Percentiles rank a stretch among this genome's conserved stretches.
Evolutionary conservation across 495 filamentous ascomycete species (phyloP).

Genomic region (Hypoxylon crocopeplum): DNA sequence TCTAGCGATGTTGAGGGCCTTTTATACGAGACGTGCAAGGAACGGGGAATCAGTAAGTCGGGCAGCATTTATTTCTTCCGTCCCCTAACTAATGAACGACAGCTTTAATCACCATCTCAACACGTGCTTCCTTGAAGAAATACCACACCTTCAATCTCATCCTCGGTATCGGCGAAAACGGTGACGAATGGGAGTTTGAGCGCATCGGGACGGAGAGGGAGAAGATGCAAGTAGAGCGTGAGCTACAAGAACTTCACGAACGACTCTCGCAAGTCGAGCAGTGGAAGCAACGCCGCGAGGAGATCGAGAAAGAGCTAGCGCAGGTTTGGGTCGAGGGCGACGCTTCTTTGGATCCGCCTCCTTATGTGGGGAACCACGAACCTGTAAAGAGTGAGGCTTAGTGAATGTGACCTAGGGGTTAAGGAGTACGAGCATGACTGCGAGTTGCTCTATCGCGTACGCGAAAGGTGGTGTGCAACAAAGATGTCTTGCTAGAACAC

Average conservation of each 20-base stretch:
- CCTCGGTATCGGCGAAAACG: conserved; percentile 73
- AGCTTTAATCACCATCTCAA: conserved; percentile 92
- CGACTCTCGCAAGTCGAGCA: conserved; percentile 79
- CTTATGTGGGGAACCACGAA: conserved; percentile 42
- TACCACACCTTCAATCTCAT: conserved; percentile 91
- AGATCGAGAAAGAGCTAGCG: conserved; percentile 67
- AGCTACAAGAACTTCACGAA: conserved; percentile 83
- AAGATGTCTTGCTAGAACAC: too few species aligned
- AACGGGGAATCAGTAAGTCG: conserved; percentile 82
- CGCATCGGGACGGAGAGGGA: conserved; percentile 91
- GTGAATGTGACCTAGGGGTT: background rate
- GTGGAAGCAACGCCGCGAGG: conserved; percentile 78
- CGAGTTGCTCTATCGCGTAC: background rate
- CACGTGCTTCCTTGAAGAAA: conserved; percentile 88
- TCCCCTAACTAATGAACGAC: conserved; percentile 35
- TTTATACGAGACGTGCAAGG: conserved; percentile 90
- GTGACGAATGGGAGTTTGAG: conserved; percentile 83
- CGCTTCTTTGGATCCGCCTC: conserved; percentile 47
- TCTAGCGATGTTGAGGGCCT: conserved; percentile 93
- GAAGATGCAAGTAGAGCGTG: conserved; percentile 87
- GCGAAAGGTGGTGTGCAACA: background rate
- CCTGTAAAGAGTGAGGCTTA: conserved; percentile 24
- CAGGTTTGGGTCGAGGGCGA: conserved; percentile 63
- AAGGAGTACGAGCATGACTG: too few species aligned
- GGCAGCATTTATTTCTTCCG: background rate